Percentiles rank a stretch among this genome's conserved stretches.
Evolutionary conservation across 148 eudicot species (phyloP).

Genomic region (Persicaria maculosa): DNA sequence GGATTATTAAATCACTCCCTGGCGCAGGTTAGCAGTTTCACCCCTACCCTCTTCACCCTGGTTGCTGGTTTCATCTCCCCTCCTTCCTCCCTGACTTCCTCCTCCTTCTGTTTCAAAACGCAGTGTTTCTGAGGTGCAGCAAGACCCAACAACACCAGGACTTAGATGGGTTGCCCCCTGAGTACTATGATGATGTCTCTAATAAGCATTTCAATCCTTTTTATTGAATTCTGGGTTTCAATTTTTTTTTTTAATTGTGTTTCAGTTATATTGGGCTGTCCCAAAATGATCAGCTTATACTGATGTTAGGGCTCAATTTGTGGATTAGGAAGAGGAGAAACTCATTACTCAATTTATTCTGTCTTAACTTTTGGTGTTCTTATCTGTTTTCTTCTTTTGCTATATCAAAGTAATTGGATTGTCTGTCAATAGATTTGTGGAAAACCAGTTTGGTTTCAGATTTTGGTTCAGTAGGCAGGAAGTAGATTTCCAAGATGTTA

Average conservation of each 20-base stretch:
- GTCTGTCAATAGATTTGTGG: neutral
- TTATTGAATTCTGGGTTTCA: neutral
- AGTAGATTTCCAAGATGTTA: neutral
- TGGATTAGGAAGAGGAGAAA: neutral
- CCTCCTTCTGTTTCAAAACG: slow-evolving; percentile 5
- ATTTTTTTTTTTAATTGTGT: neutral
- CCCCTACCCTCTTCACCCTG: neutral
- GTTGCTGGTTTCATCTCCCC: neutral
- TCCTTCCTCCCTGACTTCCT: neutral
- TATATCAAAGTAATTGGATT: too few relatives aligned
- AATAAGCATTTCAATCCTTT: neutral
- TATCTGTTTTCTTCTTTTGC: neutral
- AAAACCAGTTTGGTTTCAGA: neutral
- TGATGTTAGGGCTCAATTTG: neutral
- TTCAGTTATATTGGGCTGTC: neutral
- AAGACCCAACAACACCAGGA: slow-evolving; percentile 59
- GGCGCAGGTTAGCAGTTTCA: slow-evolving; percentile 21
- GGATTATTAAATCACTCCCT: slow-evolving; percentile 18
- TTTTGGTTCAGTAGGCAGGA: neutral
- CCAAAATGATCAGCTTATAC: neutral
- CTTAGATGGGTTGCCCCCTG: slow-evolving; percentile 59
- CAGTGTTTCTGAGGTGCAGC: slow-evolving; percentile 31
- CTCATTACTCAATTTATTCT: neutral
- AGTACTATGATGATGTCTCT: slow-evolving; percentile 75
- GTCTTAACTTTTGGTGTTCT: neutral